phyloP scores from a whole-genome alignment of 805 yeast species.

The Candida dajiaensis region DNA sequence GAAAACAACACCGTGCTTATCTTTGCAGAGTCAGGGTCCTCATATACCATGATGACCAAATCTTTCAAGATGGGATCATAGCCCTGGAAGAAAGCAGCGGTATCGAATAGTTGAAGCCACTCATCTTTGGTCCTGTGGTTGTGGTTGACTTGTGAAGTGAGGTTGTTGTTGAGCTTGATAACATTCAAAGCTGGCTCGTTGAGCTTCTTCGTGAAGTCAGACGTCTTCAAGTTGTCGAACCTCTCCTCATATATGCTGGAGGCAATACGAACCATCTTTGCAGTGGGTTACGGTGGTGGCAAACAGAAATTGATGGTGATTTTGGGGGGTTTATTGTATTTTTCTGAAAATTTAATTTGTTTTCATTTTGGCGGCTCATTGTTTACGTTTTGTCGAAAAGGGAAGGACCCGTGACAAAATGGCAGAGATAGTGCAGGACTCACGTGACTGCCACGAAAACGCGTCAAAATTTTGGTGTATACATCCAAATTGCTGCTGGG shows the following conservation, averaged over 20 bases:
- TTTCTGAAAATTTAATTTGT: background rate
- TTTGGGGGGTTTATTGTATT: background rate
- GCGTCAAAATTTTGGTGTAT: background rate
- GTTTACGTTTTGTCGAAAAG: conserved; percentile 1
- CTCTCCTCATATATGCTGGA: conserved; percentile 22
- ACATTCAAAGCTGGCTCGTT: conserved; percentile 19
- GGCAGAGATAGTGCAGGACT: background rate
- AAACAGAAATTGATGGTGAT: background rate
- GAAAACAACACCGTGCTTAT: conserved; percentile 53
- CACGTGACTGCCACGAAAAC: background rate
- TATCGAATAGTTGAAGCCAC: conserved; percentile 40
- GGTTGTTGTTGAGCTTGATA: conserved; percentile 18
- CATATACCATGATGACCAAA: conserved; percentile 44
- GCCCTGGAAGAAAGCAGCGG: conserved; percentile 50
- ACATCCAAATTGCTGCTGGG: background rate
- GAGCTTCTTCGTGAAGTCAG: background rate
- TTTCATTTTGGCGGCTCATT: conserved; percentile 1
- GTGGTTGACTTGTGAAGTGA: conserved; percentile 11
- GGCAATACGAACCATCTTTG: conserved; percentile 13
- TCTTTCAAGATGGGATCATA: conserved; percentile 40
- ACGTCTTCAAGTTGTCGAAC: conserved; percentile 7
- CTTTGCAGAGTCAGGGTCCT: conserved; percentile 37
- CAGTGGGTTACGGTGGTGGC: background rate
- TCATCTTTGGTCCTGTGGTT: conserved; percentile 18
- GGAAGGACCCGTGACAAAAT: background rate